Evolutionary conservation across 2,329 filamentous ascomycete genomes (phyloP).

Genomic region (Cladosporium cucumerinum): DNA sequence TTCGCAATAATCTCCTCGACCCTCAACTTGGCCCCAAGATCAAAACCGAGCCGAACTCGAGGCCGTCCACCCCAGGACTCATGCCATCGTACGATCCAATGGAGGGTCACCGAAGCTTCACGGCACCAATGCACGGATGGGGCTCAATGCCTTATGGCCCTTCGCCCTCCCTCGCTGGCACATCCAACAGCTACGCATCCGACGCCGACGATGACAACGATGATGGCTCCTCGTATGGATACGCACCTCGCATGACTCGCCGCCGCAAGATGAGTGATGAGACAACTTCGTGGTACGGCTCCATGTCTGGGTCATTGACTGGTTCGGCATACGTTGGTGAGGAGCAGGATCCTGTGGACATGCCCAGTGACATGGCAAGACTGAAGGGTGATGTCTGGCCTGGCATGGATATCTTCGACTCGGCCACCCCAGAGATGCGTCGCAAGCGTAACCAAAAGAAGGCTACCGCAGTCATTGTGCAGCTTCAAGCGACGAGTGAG

Average conservation of each 20-base stretch:
- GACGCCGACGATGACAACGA: conserved; percentile 15
- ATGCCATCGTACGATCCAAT: conserved; percentile 19
- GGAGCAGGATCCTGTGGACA: conserved; percentile 33
- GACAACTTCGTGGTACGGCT: conserved; percentile 18
- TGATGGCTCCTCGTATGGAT: conserved; percentile 16
- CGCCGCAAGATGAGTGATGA: conserved; percentile 21
- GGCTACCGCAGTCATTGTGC: conserved; percentile 64
- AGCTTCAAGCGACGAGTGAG: conserved; percentile 63
- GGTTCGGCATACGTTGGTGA: conserved; percentile 22
- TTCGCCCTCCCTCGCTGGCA: conserved; percentile 24
- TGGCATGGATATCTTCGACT: conserved; percentile 79
- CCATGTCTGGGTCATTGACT: conserved; percentile 18
- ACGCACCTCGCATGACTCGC: conserved; percentile 9
- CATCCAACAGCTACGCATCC: conserved; percentile 21
- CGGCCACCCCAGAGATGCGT: conserved; percentile 69
- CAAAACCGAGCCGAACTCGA: conserved; percentile 27
- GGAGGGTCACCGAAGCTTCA: conserved; percentile 26
- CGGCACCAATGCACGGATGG: conserved; percentile 39
- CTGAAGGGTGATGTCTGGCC: conserved; percentile 73
- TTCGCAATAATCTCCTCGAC: conserved; percentile 32
- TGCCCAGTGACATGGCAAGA: conserved; percentile 39
- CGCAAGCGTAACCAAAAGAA: conserved; percentile 77
- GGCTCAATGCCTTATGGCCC: conserved; percentile 20
- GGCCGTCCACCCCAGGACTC: conserved; percentile 27
- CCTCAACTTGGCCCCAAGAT: conserved; percentile 30